Evolutionary conservation across 1,284 basidiomycete species (phyloP).

Genomic region (Volvariella volvacea): DNA sequence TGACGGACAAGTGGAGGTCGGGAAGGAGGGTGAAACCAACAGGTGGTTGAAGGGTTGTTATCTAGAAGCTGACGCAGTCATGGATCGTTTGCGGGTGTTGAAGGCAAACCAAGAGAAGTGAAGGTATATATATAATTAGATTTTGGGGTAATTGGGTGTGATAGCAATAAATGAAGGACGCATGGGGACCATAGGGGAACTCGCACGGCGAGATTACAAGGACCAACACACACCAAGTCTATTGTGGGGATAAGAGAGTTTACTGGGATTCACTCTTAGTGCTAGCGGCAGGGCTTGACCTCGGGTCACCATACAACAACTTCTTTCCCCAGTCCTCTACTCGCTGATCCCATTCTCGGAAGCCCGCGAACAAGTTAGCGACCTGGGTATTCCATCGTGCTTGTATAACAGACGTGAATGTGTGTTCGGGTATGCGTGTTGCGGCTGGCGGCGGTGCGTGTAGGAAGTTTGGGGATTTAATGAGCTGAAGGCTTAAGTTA

Average conservation of each 20-base stretch:
- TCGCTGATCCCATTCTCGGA: slow-evolving; percentile 34
- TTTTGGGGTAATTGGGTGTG: too few relatives aligned
- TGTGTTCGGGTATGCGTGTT: slow-evolving; percentile 32
- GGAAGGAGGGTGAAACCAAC: slow-evolving; percentile 42
- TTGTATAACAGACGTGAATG: slow-evolving; percentile 37
- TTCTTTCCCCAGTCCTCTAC: slow-evolving; percentile 35
- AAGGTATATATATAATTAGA: too few relatives aligned
- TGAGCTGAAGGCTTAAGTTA: slow-evolving; percentile 38
- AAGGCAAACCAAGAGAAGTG: slow-evolving; percentile 14
- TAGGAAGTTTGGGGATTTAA: slow-evolving; percentile 33
- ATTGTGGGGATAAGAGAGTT: too few relatives aligned
- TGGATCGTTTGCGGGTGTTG: slow-evolving; percentile 51
- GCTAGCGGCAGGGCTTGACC: too few relatives aligned
- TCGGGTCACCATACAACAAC: slow-evolving; percentile 31
- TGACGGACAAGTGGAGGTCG: slow-evolving; percentile 13
- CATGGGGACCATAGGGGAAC: too few relatives aligned
- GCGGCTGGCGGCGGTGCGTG: slow-evolving; percentile 44
- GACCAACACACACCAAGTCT: too few relatives aligned
- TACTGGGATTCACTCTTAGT: too few relatives aligned
- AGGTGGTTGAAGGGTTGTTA: slow-evolving; percentile 88
- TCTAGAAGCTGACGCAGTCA: slow-evolving; percentile 71
- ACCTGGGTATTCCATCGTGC: slow-evolving; percentile 48
- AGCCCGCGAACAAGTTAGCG: slow-evolving; percentile 31
- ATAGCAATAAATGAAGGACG: too few relatives aligned
- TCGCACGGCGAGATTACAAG: too few relatives aligned